A percentile compares a stretch with the other conserved stretches of the same genome.
Conservation (phyloP, 2,329 filamentous ascomycete species). For the Ophiognomonia clavigignenti-juglandacearum region DNA sequence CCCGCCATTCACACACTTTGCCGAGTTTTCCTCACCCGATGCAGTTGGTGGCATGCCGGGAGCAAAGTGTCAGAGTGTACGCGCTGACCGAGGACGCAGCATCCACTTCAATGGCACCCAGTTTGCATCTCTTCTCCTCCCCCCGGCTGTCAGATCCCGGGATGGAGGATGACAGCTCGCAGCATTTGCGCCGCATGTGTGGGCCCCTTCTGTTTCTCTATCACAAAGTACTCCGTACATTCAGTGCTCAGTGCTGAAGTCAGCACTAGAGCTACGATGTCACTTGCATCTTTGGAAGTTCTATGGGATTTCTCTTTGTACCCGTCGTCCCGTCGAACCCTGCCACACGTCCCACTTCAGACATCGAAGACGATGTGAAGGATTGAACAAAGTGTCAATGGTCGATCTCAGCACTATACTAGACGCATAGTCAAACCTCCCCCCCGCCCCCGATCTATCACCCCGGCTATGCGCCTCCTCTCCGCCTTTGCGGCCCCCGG, state of each 20-base stretch:
- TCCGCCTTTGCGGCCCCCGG: neutral
- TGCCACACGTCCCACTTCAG: neutral
- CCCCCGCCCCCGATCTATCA: neutral
- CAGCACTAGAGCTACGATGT: neutral
- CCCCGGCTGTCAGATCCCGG: neutral
- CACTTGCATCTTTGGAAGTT: neutral
- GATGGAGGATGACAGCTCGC: neutral
- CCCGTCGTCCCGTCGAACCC: too few species aligned
- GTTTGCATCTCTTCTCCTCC: too few species aligned
- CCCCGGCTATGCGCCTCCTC: slow-evolving; percentile 12
- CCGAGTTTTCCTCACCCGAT: neutral
- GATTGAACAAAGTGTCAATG: neutral
- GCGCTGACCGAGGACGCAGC: too few species aligned
- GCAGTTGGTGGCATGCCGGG: neutral
- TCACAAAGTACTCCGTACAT: neutral
- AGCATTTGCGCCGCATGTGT: neutral
- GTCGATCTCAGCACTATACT: neutral
- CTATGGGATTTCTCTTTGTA: too few species aligned
- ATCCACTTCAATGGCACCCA: neutral
- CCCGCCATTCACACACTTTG: neutral
- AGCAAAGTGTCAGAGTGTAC: too few species aligned
- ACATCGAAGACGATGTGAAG: neutral
- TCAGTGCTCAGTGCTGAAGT: neutral
- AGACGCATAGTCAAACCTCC: neutral
- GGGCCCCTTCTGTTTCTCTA: neutral